Base-by-base conservation (phyloP, 179 eudicot genomes). In the Silene noctiflora region DNA sequence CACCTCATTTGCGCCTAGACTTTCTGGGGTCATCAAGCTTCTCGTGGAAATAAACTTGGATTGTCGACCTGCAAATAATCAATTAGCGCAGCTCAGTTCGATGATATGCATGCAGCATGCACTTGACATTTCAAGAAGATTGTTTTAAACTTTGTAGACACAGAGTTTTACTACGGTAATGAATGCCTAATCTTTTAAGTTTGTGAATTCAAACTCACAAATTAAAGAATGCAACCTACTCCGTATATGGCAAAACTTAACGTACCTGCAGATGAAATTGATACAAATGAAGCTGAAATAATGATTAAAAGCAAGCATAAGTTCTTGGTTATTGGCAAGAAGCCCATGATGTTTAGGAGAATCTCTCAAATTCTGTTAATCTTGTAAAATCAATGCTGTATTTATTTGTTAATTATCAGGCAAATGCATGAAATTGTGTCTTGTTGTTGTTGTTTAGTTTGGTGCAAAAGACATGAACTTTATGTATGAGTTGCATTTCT, bases 201-300 rank as follows among this genome's bases (percentile, higher is more conserved):
- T 29, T 29, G 33, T 29, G 33, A 29, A 29, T 33, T 33, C 6
- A 33, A 33, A 33, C 39, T 33, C 5, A 33, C 6, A n/a, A n/a
- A n/a, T n/a, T n/a, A 33, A 5, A 5, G 7, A 33, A 5, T 33
- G 7, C 39, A 7, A 33, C 39, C 7, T 33, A 33, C 33, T 29
- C 3, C 4, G 46, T 7, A 39, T 7, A 39, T 2, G 46, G 8
- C 33, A 39, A 39, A 8, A 39, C 0, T 35, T 35, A 35, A 39
- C 11, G 11, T 39, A 39, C 96, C 94, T 87, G 96, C 93, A 81
- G n/a, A 77, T 59, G 93, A 88, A 81, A 87, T 81, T 59, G 90
- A 75, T 48, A 89, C 31, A 81, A 89, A 48, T 58, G 88, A 80
- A 39, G 88, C 83, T 33, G 82, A 86, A 74, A 93, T 70, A 79